Conservation (phyloP, 1,284 basidiomycete genomes). For the Papiliotrema terrestris region DNA sequence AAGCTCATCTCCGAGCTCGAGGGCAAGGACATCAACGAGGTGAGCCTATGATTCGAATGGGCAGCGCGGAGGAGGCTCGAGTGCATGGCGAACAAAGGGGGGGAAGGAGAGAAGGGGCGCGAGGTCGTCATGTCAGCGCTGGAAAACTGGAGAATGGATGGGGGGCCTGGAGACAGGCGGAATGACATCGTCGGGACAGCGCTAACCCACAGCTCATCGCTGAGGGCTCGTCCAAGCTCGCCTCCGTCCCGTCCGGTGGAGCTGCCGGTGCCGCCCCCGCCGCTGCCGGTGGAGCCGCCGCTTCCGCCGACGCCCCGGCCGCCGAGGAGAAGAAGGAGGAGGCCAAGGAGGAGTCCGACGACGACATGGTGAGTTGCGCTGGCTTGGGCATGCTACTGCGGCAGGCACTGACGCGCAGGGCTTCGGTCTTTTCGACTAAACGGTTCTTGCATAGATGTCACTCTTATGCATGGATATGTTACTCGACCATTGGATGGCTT, state of each 20-base stretch:
- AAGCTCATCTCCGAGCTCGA: constrained; percentile 88
- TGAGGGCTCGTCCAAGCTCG: constrained; percentile 88
- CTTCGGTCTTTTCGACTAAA: constrained; percentile 92
- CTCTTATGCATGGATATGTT: constrained; percentile 1
- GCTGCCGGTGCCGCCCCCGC: constrained; percentile 48
- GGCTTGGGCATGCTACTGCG: not conserved
- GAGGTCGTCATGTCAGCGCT: too few species aligned
- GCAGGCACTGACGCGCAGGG: constrained; percentile 37
- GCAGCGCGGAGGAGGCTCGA: too few species aligned
- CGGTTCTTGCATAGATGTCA: constrained; percentile 8
- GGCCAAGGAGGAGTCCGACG: constrained; percentile 51
- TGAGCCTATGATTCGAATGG: too few species aligned
- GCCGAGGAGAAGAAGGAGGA: constrained; percentile 66
- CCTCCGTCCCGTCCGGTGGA: constrained; percentile 66
- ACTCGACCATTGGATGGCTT: not conserved
- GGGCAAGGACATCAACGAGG: constrained; percentile 84
- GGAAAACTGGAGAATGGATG: too few species aligned
- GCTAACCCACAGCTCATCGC: constrained; percentile 68
- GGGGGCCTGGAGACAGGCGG: not conserved
- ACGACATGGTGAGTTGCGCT: constrained; percentile 49
- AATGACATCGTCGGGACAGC: not conserved
- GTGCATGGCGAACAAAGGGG: too few species aligned
- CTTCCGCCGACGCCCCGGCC: constrained; percentile 62
- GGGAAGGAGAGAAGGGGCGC: too few species aligned
- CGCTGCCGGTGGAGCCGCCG: constrained; percentile 60